Evolutionary conservation across 2,329 filamentous ascomycete genomes (phyloP).

Genomic region (Fusarium protoensiforme): DNA sequence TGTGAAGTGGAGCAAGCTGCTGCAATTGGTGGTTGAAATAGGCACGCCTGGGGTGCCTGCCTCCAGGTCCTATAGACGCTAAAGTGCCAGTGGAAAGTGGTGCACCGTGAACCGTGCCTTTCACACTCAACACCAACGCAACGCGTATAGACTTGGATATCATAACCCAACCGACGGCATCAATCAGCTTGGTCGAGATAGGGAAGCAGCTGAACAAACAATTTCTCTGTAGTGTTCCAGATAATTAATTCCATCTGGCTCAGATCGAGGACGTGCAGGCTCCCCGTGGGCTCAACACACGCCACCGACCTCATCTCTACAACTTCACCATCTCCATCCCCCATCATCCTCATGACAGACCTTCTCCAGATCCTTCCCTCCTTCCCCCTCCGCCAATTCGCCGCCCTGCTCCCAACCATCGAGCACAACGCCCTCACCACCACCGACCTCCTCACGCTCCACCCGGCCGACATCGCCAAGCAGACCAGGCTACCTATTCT

Average conservation of each 20-base stretch:
- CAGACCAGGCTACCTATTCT: conserved; percentile 83
- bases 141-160: background rate
- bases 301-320: conserved; percentile 24
- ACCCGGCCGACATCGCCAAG: conserved; percentile 84
- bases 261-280: background rate
- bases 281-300: background rate
- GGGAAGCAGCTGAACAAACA: background rate
- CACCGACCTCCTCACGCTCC: conserved; percentile 86
- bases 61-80: background rate
- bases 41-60: background rate
- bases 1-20: background rate
- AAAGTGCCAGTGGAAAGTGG: background rate
- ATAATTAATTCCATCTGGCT: background rate
- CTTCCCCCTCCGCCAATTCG: conserved; percentile 78
- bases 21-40: background rate
- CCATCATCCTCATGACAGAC: conserved; percentile 76
- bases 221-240: background rate
- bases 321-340: background rate
- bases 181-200: background rate
- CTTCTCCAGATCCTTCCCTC: conserved; percentile 83
- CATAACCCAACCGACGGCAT: background rate
- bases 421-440: conserved; percentile 83
- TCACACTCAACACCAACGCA: background rate
- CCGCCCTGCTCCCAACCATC: conserved; percentile 80
- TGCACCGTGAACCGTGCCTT: background rate